A percentile compares a stretch with the other conserved stretches of the same genome.
phyloP scores from a whole-genome alignment of 1,284 basidiomycete genomes.

The Ustilago tritici region DNA sequence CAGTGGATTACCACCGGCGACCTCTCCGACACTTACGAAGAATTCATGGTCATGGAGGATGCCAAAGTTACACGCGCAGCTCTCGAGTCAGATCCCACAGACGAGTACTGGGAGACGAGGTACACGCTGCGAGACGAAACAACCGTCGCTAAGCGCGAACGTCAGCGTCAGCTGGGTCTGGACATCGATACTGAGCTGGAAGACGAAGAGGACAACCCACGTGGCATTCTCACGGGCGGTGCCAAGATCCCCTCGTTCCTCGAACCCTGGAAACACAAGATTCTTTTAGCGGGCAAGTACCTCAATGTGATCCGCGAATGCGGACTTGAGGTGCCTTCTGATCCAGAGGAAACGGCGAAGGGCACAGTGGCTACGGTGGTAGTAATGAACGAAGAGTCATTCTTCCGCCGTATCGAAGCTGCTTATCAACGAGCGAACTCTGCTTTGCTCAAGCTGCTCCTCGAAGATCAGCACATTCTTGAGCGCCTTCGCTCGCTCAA shows the following conservation, averaged over 20 bases:
- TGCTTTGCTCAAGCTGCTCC: conserved; percentile 61
- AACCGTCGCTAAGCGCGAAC: conserved; percentile 55
- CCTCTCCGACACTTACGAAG: conserved; percentile 67
- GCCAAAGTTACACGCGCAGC: conserved; percentile 65
- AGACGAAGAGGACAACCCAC: conserved; percentile 70
- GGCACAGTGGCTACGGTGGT: conserved; percentile 29
- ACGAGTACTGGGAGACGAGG: conserved; percentile 69
- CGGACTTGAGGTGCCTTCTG: conserved; percentile 61
- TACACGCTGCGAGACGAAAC: conserved; percentile 67
- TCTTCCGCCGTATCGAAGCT: conserved; percentile 63
- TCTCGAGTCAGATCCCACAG: conserved; percentile 66
- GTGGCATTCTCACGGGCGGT: conserved; percentile 72
- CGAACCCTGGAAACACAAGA: conserved; percentile 69
- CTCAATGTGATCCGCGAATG: conserved; percentile 69
- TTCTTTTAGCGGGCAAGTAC: conserved; percentile 68
- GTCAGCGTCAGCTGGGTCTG: conserved; percentile 55
- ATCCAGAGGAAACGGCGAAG: conserved; percentile 28
- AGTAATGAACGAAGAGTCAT: conserved; percentile 65
- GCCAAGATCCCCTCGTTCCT: conserved; percentile 68
- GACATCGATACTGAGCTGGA: conserved; percentile 53
- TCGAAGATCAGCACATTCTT: conserved; percentile 66
- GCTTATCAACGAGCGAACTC: conserved; percentile 67
- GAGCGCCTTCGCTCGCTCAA: conserved; percentile 63
- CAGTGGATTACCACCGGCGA: conserved; percentile 68
- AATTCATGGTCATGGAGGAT: conserved; percentile 69